Percentiles rank a stretch among this genome's conserved stretches.
phyloP scores from a whole-genome alignment of 1,284 basidiomycete species.

The Xerocomus minutiporus region DNA sequence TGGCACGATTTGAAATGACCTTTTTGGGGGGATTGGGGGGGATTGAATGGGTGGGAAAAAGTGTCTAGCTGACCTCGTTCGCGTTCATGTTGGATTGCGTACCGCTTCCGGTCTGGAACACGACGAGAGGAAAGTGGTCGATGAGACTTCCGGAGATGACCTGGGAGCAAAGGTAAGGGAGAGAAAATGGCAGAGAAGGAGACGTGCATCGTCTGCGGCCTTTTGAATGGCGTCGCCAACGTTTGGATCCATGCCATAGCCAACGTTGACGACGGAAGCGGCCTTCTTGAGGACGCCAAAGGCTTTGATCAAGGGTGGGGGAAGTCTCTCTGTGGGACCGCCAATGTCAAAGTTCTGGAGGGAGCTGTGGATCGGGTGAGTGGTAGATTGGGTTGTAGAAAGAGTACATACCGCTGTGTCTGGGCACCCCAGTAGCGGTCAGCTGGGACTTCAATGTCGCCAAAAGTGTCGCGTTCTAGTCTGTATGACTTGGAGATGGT shows the following conservation, averaged over 20 bases:
- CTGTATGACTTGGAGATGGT: slow-evolving; percentile 49
- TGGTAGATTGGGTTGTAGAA: neutral
- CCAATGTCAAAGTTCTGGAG: slow-evolving; percentile 99
- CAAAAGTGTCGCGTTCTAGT: slow-evolving; percentile 83
- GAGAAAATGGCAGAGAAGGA: neutral
- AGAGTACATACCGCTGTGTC: slow-evolving; percentile 76
- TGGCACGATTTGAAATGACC: slow-evolving; percentile 98
- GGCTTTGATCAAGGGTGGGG: slow-evolving; percentile 92
- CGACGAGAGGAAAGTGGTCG: slow-evolving; percentile 96
- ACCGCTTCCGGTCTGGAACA: slow-evolving; percentile 98
- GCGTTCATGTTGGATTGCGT: slow-evolving; percentile 99
- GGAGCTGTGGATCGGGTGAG: slow-evolving; percentile 49
- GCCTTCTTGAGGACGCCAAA: slow-evolving; percentile 99
- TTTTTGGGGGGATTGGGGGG: slow-evolving; percentile 27
- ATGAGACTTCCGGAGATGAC: slow-evolving; percentile 94
- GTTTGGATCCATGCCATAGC: slow-evolving; percentile 88
- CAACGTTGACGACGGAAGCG: slow-evolving; percentile 87
- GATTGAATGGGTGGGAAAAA: neutral
- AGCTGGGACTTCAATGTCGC: slow-evolving; percentile 88
- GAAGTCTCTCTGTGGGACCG: slow-evolving; percentile 88
- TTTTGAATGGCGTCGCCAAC: slow-evolving; percentile 86
- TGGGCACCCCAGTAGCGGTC: slow-evolving; percentile 99
- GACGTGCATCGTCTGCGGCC: slow-evolving; percentile 87
- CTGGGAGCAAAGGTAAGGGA: slow-evolving; percentile 35
- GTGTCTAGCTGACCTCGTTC: slow-evolving; percentile 68